A percentile compares a stretch with the other conserved stretches of the same genome.
Conservation (phyloP, 306 rosid species). For the Hippophae tibetana region DNA sequence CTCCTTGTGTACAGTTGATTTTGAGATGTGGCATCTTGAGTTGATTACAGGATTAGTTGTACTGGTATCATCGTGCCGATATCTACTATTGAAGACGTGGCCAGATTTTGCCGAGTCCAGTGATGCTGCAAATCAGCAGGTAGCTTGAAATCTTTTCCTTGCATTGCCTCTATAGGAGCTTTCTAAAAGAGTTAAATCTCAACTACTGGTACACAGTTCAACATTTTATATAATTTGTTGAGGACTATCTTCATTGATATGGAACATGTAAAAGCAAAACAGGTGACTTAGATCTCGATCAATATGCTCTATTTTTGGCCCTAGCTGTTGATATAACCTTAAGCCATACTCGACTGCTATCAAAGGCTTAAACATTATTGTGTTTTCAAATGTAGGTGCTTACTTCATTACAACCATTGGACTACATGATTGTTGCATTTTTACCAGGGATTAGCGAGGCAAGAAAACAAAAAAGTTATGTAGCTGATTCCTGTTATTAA, state of each 20-base stretch:
- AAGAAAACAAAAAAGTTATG: constrained; percentile 11
- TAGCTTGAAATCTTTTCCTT: constrained; percentile 23
- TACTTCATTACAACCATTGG: constrained; percentile 67
- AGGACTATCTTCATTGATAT: no score
- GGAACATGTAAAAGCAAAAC: neutral
- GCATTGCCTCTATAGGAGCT: constrained; percentile 5
- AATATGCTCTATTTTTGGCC: constrained; percentile 16
- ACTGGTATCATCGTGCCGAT: constrained; percentile 61
- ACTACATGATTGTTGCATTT: constrained; percentile 59
- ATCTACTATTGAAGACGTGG: constrained; percentile 64
- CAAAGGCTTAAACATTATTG: constrained; percentile 18
- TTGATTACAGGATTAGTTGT: constrained; percentile 66
- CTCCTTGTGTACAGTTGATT: constrained; percentile 53
- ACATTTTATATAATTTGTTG: neutral
- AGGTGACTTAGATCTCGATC: neutral
- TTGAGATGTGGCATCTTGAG: constrained; percentile 91
- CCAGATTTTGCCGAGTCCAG: constrained; percentile 85
- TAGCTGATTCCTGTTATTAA: constrained; percentile 1
- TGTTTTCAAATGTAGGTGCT: constrained; percentile 57
- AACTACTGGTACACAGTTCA: no score
- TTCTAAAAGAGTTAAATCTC: neutral
- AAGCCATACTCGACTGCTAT: constrained; percentile 7
- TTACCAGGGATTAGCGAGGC: constrained; percentile 88
- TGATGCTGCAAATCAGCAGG: constrained; percentile 84
- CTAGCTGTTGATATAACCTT: constrained; percentile 2